Conservation (phyloP, 352 stramenopile genomes). For the Elongisporangium prolatum region DNA sequence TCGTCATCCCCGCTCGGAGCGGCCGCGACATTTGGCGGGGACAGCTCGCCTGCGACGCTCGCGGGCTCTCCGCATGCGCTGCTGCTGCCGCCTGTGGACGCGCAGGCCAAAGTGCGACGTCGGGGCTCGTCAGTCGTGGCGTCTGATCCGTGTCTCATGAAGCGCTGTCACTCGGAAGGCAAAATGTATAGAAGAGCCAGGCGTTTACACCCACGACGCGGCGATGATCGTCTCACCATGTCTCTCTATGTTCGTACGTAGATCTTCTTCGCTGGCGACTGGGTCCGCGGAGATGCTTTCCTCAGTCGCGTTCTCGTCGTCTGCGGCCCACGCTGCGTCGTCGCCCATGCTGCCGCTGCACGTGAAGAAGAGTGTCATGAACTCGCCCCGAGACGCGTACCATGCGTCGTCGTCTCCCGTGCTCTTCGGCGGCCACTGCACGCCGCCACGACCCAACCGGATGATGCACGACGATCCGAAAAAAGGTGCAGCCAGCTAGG, state of each 20-base stretch:
- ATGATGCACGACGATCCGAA: background rate
- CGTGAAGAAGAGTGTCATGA: constrained; percentile 25
- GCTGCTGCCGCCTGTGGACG: constrained; percentile 24
- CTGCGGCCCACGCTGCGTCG: background rate
- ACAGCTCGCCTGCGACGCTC: constrained; percentile 3
- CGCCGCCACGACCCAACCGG: background rate
- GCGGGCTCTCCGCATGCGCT: background rate
- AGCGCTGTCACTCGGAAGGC: constrained; percentile 59
- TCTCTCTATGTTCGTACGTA: background rate
- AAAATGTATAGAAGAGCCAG: constrained; percentile 49
- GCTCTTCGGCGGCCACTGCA: background rate
- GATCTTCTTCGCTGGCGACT: background rate
- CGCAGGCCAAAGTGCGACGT: constrained; percentile 47
- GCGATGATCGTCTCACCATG: constrained; percentile 5
- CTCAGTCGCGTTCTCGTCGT: background rate
- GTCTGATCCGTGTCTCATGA: constrained; percentile 26
- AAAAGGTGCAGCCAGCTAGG: background rate
- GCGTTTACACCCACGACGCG: constrained; percentile 8
- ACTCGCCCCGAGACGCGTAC: constrained; percentile 19
- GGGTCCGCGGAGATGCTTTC: background rate
- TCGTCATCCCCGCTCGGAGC: constrained; percentile 11
- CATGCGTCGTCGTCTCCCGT: constrained; percentile 10
- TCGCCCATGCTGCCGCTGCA: constrained; percentile 11
- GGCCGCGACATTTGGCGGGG: constrained; percentile 20
- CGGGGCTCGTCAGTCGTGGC: constrained; percentile 26